Evolutionary conservation across 2,329 filamentous ascomycete genomes (phyloP).

Genomic region (Botrytis galanthina): DNA sequence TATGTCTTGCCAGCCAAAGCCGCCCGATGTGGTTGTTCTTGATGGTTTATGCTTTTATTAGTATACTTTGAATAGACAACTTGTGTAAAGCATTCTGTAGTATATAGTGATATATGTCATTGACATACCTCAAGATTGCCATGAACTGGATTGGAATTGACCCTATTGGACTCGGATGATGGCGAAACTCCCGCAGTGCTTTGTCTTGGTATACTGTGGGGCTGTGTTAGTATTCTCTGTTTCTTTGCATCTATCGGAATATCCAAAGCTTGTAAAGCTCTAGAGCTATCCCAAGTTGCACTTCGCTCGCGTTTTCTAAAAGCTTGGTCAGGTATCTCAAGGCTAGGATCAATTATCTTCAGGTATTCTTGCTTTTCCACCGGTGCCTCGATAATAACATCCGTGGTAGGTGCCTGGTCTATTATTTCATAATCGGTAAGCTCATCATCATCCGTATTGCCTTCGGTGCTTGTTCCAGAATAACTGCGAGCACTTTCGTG

Average conservation of each 20-base stretch:
- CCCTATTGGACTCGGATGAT: not conserved
- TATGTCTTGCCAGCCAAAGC: slow-evolving; percentile 32
- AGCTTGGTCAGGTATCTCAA: not conserved
- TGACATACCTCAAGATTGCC: slow-evolving; percentile 17
- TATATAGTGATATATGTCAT: not conserved
- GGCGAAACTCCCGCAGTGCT: slow-evolving; percentile 4
- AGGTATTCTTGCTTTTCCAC: not conserved
- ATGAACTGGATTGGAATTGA: not conserved
- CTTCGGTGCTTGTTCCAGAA: slow-evolving; percentile 29
- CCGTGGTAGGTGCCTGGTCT: not conserved
- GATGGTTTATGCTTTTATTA: slow-evolving; percentile 19
- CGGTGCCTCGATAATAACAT: not conserved
- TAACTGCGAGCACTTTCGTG: slow-evolving; percentile 35
- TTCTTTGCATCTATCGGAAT: not conserved
- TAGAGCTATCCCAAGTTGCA: slow-evolving; percentile 19
- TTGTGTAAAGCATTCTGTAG: not conserved
- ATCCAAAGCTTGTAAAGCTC: slow-evolving; percentile 13
- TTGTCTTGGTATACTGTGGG: slow-evolving; percentile 4
- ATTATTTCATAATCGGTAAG: slow-evolving; percentile 3
- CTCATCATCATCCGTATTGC: slow-evolving; percentile 23
- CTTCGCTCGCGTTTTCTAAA: slow-evolving; percentile 22
- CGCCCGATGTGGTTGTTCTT: slow-evolving; percentile 13
- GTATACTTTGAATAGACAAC: not conserved
- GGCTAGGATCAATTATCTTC: not conserved
- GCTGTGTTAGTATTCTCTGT: not conserved